A percentile compares a stretch with the other conserved stretches of the same genome.
Conservation (phyloP, 768 basidiomycete genomes). For the Scleroderma bovista region DNA sequence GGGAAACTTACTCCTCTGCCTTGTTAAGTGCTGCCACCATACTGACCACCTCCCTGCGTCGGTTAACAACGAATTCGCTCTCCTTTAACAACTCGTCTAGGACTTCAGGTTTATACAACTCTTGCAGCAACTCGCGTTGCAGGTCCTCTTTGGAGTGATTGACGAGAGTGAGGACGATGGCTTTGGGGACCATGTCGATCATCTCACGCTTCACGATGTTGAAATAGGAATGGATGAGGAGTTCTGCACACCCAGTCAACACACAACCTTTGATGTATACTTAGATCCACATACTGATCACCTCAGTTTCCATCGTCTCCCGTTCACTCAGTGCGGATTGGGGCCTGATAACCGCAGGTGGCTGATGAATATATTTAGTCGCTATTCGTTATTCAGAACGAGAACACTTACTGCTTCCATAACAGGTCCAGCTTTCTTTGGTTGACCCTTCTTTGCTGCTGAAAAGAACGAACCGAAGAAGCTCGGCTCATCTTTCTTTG, state of each 20-base stretch:
- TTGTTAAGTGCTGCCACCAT: constrained; percentile 96
- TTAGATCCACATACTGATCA: constrained; percentile 77
- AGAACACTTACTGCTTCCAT: constrained; percentile 50
- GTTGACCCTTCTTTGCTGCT: constrained; percentile 53
- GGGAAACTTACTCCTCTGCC: constrained; percentile 87
- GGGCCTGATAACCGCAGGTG: constrained; percentile 83
- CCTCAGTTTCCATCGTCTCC: constrained; percentile 97
- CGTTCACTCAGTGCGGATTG: constrained; percentile 88
- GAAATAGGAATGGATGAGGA: constrained; percentile 95
- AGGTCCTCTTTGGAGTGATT: constrained; percentile 91
- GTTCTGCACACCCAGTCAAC: constrained; percentile 47
- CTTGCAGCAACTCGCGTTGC: constrained; percentile 89
- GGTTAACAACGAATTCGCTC: constrained; percentile 81
- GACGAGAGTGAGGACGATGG: constrained; percentile 87
- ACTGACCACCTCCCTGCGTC: constrained; percentile 89
- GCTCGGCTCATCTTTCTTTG: constrained; percentile 81
- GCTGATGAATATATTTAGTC: constrained; percentile 39
- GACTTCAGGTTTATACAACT: constrained; percentile 96
- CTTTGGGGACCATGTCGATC: constrained; percentile 99
- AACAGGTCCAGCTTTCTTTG: constrained; percentile 53
- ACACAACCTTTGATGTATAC: not conserved
- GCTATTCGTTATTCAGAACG: constrained; percentile 6
- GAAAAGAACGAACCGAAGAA: constrained; percentile 97
- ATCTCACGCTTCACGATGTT: constrained; percentile 99
- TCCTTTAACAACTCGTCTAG: constrained; percentile 94